phyloP scores from a whole-genome alignment of 768 basidiomycete genomes.

The Lactifluus pinguis region DNA sequence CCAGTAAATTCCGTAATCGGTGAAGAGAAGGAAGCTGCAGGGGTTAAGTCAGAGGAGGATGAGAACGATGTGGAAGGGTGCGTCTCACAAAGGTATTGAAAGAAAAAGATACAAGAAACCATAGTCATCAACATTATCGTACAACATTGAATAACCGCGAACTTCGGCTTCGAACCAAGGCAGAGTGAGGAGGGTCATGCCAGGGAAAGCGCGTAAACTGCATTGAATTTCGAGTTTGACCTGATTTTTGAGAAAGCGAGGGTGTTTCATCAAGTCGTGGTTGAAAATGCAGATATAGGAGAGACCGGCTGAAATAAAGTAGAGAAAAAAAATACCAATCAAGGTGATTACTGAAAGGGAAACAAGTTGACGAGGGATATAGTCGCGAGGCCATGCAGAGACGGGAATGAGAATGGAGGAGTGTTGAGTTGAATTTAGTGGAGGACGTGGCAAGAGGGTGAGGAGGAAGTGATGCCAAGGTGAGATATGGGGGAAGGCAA shows the following conservation, averaged over 20 bases:
- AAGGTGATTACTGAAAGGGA: conserved; percentile 67
- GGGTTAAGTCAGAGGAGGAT: conserved; percentile 12
- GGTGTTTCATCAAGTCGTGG: conserved; percentile 91
- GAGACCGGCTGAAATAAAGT: conserved; percentile 79
- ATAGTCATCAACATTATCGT: conserved; percentile 70
- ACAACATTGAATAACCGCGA: conserved; percentile 71
- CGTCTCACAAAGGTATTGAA: conserved; percentile 58
- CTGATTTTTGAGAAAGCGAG: conserved; percentile 87
- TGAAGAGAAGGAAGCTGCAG: conserved; percentile 68
- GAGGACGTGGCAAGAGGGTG: conserved; percentile 49
- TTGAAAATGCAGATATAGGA: conserved; percentile 89
- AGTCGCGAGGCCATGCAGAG: conserved; percentile 82
- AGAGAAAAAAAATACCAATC: conserved; percentile 75
- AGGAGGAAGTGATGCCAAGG: conserved; percentile 40
- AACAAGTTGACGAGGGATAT: conserved; percentile 65
- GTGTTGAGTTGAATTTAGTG: conserved; percentile 28
- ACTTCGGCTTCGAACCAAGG: conserved; percentile 95
- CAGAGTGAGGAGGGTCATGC: conserved; percentile 74
- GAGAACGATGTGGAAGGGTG: neutral
- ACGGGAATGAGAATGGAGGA: conserved; percentile 26
- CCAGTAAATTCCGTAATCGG: conserved; percentile 95
- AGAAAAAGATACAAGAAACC: conserved; percentile 64
- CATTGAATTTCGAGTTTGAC: conserved; percentile 67
- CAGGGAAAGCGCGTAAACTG: conserved; percentile 71
- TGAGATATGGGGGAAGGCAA: conserved; percentile 19